These are phyloP conservation scores for Cyclaneusma minus DNA, from an alignment of 2,329 filamentous ascomycete genomes.

Conservation along the genomic window DNA sequence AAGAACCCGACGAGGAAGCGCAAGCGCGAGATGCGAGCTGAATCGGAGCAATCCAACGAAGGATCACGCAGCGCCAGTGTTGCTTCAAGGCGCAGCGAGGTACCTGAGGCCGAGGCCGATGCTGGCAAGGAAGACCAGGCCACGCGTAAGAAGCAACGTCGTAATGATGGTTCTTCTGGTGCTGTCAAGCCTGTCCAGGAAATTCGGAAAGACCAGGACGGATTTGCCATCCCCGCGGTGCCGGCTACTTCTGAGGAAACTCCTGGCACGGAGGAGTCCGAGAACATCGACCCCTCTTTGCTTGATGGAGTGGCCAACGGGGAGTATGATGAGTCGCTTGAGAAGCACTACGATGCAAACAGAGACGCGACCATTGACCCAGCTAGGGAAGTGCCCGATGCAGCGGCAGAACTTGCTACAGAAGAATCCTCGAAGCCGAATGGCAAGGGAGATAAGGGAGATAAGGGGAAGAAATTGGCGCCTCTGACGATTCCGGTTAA, in stretches of 20 bases:
- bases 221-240: constrained; percentile 46
- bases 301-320: constrained; percentile 9
- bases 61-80: constrained; percentile 10
- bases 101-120: constrained; percentile 3
- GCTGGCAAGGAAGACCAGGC: too few species aligned
- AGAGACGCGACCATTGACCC: constrained; percentile 3
- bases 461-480: too few species aligned
- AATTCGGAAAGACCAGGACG: constrained; percentile 45
- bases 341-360: constrained; percentile 2
- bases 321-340: constrained; percentile 2
- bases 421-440: constrained; percentile 12
- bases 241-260: constrained; percentile 18
- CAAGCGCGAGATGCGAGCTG: constrained; percentile 15
- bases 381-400: constrained; percentile 3
- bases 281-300: constrained; percentile 27
- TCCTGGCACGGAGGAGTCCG: constrained; percentile 7
- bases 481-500: too few species aligned
- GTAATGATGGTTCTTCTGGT: too few species aligned
- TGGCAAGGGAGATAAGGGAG: constrained; percentile 20
- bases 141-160: constrained; percentile 6
- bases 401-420: constrained; percentile 5
- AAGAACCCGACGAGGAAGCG: constrained; percentile 32
- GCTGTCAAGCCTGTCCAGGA: constrained; percentile 10
- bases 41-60: constrained; percentile 12
- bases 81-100: constrained; percentile 5